Percentiles rank a stretch among this genome's conserved stretches.
These are phyloP conservation scores for Acanthamoeba rhysodes DNA, from an alignment of 208 protist genomes.

Conservation along the genomic window DNA sequence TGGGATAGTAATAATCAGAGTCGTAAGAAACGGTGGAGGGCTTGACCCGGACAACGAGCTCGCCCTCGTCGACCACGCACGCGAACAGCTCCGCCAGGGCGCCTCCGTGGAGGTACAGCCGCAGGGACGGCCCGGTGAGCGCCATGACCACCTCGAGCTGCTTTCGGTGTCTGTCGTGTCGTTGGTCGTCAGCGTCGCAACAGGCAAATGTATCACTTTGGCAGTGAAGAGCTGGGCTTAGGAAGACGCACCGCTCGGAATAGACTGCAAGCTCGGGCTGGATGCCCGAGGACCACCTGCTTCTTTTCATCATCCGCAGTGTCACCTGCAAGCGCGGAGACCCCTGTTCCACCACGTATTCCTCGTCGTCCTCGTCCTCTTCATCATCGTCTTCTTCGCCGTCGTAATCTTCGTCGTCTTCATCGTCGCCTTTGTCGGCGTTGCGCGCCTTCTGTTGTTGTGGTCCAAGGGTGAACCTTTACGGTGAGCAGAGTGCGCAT, in stretches of 20 bases:
- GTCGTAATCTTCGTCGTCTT: background rate
- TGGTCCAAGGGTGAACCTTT: background rate
- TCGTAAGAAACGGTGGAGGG: background rate
- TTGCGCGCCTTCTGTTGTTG: background rate
- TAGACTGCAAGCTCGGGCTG: background rate
- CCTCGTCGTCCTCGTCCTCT: too few relatives aligned
- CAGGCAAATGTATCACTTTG: background rate
- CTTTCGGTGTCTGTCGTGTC: background rate
- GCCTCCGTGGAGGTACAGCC: background rate
- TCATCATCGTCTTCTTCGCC: too few relatives aligned
- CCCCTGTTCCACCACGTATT: background rate
- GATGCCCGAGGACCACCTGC: background rate
- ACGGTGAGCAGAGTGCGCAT: too few relatives aligned
- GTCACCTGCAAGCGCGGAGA: background rate
- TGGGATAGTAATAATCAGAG: background rate
- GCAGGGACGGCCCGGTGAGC: background rate
- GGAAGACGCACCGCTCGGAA: background rate
- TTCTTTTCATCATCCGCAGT: background rate
- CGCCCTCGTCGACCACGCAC: background rate
- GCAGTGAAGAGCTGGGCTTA: too few relatives aligned
- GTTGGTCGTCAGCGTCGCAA: background rate
- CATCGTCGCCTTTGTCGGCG: background rate
- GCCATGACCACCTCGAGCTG: constrained; percentile 1
- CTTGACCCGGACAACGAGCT: background rate
- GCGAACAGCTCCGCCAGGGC: background rate